phyloP scores from a whole-genome alignment of 768 basidiomycete genomes.

The Ramaria sp. region DNA sequence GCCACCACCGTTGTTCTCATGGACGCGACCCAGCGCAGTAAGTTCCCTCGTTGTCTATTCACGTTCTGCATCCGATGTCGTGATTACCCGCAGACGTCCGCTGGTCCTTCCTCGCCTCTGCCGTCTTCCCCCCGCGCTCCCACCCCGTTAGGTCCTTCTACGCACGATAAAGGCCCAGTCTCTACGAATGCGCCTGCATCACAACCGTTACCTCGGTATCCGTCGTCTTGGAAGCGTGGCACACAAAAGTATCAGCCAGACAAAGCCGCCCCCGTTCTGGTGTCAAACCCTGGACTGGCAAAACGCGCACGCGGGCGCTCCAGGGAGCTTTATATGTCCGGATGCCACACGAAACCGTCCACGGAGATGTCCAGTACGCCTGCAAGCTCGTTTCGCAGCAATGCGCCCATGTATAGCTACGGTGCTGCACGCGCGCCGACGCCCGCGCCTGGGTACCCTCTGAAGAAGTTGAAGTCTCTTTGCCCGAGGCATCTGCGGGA shows the following conservation, averaged over 20 bases:
- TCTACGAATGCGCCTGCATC: background rate
- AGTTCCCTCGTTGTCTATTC: background rate
- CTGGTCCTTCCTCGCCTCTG: background rate
- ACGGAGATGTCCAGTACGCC: background rate
- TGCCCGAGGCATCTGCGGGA: constrained; percentile 5
- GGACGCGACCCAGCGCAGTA: background rate
- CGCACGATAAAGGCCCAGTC: background rate
- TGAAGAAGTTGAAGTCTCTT: constrained; percentile 2
- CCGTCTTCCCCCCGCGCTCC: background rate
- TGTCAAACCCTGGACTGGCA: background rate
- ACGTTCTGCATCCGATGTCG: too few relatives aligned
- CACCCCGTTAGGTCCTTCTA: background rate
- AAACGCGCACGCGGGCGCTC: constrained; percentile 12
- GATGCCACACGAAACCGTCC: background rate
- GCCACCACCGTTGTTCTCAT: constrained; percentile 1
- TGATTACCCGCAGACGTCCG: background rate
- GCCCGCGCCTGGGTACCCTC: constrained; percentile 2
- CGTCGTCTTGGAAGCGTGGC: background rate
- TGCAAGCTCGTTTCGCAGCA: background rate
- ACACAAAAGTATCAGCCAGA: background rate
- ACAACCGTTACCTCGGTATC: background rate
- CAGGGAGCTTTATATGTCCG: constrained; percentile 11
- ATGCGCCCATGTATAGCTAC: background rate
- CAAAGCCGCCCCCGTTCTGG: background rate
- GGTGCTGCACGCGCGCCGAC: background rate